A percentile compares a stretch with the other conserved stretches of the same genome.
These are phyloP conservation scores for Ampelomyces quisqualis DNA, from an alignment of 2,329 filamentous ascomycete genomes.

Conservation along the genomic window DNA sequence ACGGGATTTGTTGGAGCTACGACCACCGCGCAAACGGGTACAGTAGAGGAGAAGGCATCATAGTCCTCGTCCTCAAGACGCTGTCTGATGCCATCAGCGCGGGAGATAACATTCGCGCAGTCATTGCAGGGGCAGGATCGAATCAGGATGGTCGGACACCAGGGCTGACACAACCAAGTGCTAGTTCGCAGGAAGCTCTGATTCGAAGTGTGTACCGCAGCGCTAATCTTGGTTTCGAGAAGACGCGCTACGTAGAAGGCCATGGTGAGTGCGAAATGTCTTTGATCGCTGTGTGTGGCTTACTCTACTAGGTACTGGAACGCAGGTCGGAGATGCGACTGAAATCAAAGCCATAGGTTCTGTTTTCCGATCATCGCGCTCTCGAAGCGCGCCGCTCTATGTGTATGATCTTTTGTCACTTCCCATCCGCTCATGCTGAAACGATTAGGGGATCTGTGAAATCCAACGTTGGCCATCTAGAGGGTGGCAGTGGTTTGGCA, in stretches of 20 bases:
- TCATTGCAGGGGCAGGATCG: conserved; percentile 24
- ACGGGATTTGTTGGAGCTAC: conserved; percentile 27
- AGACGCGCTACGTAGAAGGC: conserved; percentile 22
- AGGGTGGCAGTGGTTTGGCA: conserved; percentile 41
- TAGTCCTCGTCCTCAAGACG: conserved; percentile 27
- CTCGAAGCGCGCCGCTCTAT: conserved; percentile 48
- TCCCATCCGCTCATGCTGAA: not conserved
- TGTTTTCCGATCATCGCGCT: conserved; percentile 9
- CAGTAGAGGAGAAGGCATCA: conserved; percentile 28
- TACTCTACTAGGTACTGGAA: conserved; percentile 49
- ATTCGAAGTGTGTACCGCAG: conserved; percentile 35
- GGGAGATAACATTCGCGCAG: conserved; percentile 28
- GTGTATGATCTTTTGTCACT: conserved; percentile 6
- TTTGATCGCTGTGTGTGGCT: not conserved
- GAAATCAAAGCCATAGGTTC: conserved; percentile 14
- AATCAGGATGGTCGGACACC: conserved; percentile 16
- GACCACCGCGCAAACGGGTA: conserved; percentile 28
- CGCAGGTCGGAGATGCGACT: conserved; percentile 44
- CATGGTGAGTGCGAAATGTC: conserved; percentile 4
- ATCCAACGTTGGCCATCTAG: conserved; percentile 40
- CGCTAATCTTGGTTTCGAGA: conserved; percentile 33
- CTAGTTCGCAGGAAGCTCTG: conserved; percentile 47
- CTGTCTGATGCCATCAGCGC: conserved; percentile 20
- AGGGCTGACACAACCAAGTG: conserved; percentile 22
- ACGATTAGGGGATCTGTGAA: conserved; percentile 7